Evolutionary conservation across 2,329 filamentous ascomycete species (phyloP), one percentile per base, ranked within the genome.

Genomic region (Aspergillus pseudoglaucus): DNA sequence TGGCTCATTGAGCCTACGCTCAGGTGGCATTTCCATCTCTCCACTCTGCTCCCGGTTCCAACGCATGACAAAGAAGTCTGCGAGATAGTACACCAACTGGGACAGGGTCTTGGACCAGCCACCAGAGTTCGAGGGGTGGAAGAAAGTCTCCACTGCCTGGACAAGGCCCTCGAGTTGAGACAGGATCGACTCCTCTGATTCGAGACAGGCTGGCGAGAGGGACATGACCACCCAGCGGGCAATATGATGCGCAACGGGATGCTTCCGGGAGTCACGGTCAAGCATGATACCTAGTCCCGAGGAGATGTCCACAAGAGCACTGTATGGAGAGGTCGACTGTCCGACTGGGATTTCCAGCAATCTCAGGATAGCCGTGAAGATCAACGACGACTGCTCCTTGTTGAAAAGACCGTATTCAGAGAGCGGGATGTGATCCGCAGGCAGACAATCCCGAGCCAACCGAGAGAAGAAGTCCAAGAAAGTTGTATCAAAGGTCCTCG

Each of bases 131-230:
- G 93, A 98, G 2, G 93, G 93, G 61, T 98, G 93, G 75, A 96
- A 98, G 69, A 98, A 98, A 0, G 93, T 98, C 67, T 98, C 93
- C 42, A 97, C 86, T 2, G 90, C 93, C 66, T 97, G 87, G 57
- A 98, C 87, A 45, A 98, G 76, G 0, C 88, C 91, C 66, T 98
- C 91, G 4, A 98, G 78, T 55, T 87, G 88, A 30, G 85, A 82
- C 59, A 98, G 71, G 39, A 95, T 82, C 1, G 90, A 97, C 47
- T 85, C 84, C 25, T 85, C 77, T n/a, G 82, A 76, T 38, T 87
- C 81, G 43, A 94, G 72, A 60, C 88, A 93, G 41, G 83, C 76
- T 1, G 93, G 91, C 1, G 93, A 97, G 35, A 98, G 68, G 0
- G 90, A 96, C 81, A 91, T 91, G 45, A 94, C 83, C 49, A 97